Percentiles rank a stretch among this genome's conserved stretches.
phyloP scores from a whole-genome alignment of 1,284 basidiomycete species.

The Bondarzewia mesenterica region DNA sequence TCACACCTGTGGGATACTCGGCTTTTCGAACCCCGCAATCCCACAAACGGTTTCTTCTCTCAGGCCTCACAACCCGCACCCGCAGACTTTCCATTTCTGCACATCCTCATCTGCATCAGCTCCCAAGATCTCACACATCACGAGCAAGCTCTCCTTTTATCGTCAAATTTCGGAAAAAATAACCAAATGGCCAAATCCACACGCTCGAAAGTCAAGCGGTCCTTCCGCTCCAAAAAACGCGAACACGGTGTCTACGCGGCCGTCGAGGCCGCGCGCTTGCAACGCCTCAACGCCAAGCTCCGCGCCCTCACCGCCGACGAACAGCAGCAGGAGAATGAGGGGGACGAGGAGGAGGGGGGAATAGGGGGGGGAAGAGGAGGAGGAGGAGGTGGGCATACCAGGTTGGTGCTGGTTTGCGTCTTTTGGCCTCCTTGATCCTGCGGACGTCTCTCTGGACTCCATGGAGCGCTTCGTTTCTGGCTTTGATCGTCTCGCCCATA shows the following conservation, averaged over 20 bases:
- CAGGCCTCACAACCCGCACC: too few relatives aligned
- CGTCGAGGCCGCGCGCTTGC: conserved; percentile 75
- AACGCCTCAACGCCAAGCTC: conserved; percentile 72
- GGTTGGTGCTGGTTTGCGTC: conserved; percentile 61
- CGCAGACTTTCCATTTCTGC: not conserved
- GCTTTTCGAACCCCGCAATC: not conserved
- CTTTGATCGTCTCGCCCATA: not conserved
- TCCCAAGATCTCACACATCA: not conserved
- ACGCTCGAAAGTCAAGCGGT: conserved; percentile 83
- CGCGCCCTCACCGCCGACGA: conserved; percentile 28
- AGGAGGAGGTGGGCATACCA: conserved; percentile 29
- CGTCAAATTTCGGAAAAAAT: not conserved
- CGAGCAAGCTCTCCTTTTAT: not conserved
- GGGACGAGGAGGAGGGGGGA: conserved; percentile 16
- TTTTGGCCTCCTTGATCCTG: conserved; percentile 48
- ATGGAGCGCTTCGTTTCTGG: conserved; percentile 23
- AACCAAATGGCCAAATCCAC: conserved; percentile 96
- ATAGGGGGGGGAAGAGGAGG: conserved; percentile 26
- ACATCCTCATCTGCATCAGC: not conserved
- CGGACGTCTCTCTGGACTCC: conserved; percentile 42
- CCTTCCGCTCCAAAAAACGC: conserved; percentile 81
- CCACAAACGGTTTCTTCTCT: not conserved
- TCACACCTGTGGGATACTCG: too few relatives aligned
- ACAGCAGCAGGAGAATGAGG: not conserved
- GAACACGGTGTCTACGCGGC: conserved; percentile 79